phyloP scores from a whole-genome alignment of 192 early-diverging fungal species.

The Coemansia sp. region DNA sequence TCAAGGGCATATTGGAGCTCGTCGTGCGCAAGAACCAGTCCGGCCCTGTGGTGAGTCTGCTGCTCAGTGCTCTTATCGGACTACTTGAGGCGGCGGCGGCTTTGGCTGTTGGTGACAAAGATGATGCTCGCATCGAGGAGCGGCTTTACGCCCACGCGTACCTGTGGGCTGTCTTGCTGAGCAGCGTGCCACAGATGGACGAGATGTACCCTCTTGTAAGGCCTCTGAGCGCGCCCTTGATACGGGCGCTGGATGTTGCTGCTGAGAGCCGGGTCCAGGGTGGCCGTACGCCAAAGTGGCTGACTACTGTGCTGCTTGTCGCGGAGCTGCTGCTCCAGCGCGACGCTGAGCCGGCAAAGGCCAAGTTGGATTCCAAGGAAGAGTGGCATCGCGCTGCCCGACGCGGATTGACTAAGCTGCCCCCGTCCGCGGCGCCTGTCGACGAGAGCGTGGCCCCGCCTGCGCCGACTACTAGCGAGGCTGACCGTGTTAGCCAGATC shows the following conservation, averaged over 20 bases:
- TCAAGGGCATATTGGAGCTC: slow-evolving; percentile 45
- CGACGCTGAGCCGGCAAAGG: slow-evolving; percentile 36
- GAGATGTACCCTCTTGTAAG: slow-evolving; percentile 41
- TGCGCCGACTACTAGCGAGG: slow-evolving; percentile 1
- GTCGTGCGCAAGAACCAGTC: slow-evolving; percentile 46
- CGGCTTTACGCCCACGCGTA: slow-evolving; percentile 49
- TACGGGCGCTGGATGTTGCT: slow-evolving; percentile 41
- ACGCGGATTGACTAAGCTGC: slow-evolving; percentile 51
- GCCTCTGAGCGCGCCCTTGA: slow-evolving; percentile 20
- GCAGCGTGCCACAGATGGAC: slow-evolving; percentile 33
- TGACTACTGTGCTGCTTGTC: slow-evolving; percentile 45
- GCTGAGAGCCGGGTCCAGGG: slow-evolving; percentile 16
- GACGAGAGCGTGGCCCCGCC: slow-evolving; percentile 17
- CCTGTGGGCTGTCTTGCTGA: slow-evolving; percentile 53
- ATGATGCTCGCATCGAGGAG: slow-evolving; percentile 23
- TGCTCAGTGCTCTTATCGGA: slow-evolving; percentile 42
- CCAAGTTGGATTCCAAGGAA: slow-evolving; percentile 31
- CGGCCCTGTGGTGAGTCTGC: slow-evolving; percentile 21
- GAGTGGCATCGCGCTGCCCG: slow-evolving; percentile 46
- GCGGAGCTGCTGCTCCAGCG: slow-evolving; percentile 50
- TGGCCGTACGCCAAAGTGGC: slow-evolving; percentile 37
- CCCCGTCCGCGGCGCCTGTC: slow-evolving; percentile 33
- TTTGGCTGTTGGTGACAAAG: neutral
- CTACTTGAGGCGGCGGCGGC: slow-evolving; percentile 26
- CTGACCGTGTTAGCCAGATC: slow-evolving; percentile 14